A percentile compares a stretch with the other conserved stretches of the same genome.
These are phyloP conservation scores for Phytophthora citricola DNA, from an alignment of 352 stramenopile species.

Conservation along the genomic window DNA sequence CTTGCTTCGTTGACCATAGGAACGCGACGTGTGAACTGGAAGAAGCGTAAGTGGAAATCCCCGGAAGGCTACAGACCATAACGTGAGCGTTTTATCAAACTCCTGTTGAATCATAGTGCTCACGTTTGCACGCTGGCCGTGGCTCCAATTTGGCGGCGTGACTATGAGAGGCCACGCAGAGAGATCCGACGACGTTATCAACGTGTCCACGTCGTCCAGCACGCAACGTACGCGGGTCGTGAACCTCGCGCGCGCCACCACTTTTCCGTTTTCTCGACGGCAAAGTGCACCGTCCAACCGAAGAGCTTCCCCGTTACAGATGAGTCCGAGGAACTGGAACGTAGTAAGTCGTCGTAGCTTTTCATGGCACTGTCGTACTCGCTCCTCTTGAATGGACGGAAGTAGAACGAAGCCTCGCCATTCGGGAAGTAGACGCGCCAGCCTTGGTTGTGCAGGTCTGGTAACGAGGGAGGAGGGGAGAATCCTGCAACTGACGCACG, in stretches of 20 bases:
- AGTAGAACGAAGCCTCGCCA: slow-evolving; percentile 33
- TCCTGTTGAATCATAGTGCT: neutral
- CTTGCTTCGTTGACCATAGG: no score
- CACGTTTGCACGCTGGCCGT: neutral
- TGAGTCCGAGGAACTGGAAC: slow-evolving; percentile 6
- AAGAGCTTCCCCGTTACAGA: slow-evolving; percentile 20
- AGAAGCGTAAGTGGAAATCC: no score
- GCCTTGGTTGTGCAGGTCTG: neutral
- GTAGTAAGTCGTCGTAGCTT: slow-evolving; percentile 23
- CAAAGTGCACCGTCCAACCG: neutral
- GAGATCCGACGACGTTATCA: no score
- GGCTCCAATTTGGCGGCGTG: neutral
- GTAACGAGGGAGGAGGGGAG: neutral
- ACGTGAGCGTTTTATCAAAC: neutral
- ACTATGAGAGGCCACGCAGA: neutral
- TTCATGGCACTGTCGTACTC: slow-evolving; percentile 28
- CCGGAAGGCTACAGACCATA: neutral
- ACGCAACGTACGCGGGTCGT: neutral
- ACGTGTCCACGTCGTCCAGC: neutral
- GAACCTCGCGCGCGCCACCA: neutral
- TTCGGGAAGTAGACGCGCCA: slow-evolving; percentile 22
- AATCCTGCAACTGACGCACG: neutral
- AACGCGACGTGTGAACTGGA: no score
- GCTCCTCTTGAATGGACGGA: slow-evolving; percentile 23
- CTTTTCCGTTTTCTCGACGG: no score